Base-by-base conservation (phyloP, 768 basidiomycete species). In the Trichaptum fuscoviolaceum region DNA sequence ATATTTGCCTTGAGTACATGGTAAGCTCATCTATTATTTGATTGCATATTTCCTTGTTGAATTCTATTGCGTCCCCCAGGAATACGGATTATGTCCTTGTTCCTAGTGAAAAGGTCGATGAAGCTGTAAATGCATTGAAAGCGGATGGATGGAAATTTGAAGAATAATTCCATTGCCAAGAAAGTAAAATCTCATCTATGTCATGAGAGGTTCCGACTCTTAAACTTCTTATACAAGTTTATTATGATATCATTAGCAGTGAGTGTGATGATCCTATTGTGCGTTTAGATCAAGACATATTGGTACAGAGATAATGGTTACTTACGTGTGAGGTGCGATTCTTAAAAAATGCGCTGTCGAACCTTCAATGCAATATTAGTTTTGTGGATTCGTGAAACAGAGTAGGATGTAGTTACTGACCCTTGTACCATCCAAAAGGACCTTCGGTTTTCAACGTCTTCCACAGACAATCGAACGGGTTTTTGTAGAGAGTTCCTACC, bases 381-480 rank as follows among this genome's bases (percentile, higher is more conserved):
- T 42, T 57, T 3, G 4, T 30, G 30, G 25, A 27, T 34, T 27
- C 24, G 25, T 10, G 25, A 10, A 30, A 27, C n/a, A 10, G 57
- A 17, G 7, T 18, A 61, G 23, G 36, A 66, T 10, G 6, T 3
- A 24, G 30, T 15, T 42, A 69, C 71, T 63, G 69, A 86, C 94
- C 96, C 81, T 98, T 98, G 80, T 99, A 99, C 91, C 91, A 93
- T n/a, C 94, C 97, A 25, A 85, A 81, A 10, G 95, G 77, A 35
- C 97, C 97, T 78, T 99, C 97, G 0, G 89, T 81, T 74, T 88
- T 88, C 70, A 93, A 84, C 0, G 97, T 99, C 82, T 97, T 98
- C 93, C 92, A 96, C 63, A 99, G 80, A 78, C 96, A 98, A 71
- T 98, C 95, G 71, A 98, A 88, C 3, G 96, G 96, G 73, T 91